Base-by-base conservation (phyloP, 1,284 basidiomycete species). In the Moesziomyces antarcticus region DNA sequence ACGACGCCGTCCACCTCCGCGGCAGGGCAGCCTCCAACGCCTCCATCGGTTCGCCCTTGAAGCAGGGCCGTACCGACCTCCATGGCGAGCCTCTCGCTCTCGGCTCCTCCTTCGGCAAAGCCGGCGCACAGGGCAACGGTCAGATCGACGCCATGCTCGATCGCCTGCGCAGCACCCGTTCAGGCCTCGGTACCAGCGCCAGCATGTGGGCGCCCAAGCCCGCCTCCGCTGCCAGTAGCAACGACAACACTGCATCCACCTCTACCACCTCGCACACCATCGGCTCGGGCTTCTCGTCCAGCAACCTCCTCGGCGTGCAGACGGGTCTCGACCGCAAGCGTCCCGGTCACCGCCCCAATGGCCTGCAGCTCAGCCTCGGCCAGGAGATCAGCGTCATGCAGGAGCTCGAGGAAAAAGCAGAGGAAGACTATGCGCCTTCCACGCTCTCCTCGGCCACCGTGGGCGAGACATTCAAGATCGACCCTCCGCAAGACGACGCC, bases 141-240 rank as follows among this genome's bases (percentile, higher is more conserved):
- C 64, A 75, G 56, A 72, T 74, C 35, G 75, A 77, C 11, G 30
- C 61, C 5, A 78, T 75, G 68, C 61, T 77, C 41, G 72, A 73
- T 21, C 54, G 67, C 18, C 62, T 77, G 8, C 57, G 68, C 25
- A 56, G 45, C 30, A 62, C 69, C n/a, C 56, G 67, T 20, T 72
- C 70, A 5, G 65, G 62, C 0, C 57, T 75, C 10, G 64, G 62
- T 16, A 73, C 66, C 21, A 48, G 63, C 27, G 66, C 69, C 10
- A 75, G 76, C 48, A 73, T 62, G 49, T 77, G 75, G 77, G 75
- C 74, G 1, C 62, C 63, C 41, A 69, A 72, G n/a, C 37, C 68
- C 4, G 53, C 64, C 33, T 30, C 53, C 10, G 37, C 35, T 35
- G 33, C 45, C 42, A 52, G 14, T 53, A 43, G 30, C 30, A 8